These are phyloP conservation scores for Ogataea methylovora DNA, from an alignment of 805 yeast genomes.

Conservation along the genomic window DNA sequence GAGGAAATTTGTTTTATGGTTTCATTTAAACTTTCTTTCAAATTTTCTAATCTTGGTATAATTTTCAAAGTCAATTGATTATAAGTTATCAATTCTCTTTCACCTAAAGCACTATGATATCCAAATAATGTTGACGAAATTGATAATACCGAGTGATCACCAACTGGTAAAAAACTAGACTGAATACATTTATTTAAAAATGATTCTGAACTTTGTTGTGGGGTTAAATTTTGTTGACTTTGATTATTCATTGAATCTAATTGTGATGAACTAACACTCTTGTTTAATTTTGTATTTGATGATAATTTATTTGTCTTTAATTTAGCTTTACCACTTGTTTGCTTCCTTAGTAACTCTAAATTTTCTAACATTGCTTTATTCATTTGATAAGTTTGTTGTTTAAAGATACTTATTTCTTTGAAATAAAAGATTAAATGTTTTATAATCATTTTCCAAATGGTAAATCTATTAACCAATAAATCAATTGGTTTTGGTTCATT, in stretches of 20 bases:
- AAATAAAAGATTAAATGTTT: constrained; percentile 46
- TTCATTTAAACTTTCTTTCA: constrained; percentile 43
- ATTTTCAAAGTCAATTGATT: constrained; percentile 41
- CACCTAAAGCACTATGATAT: constrained; percentile 24
- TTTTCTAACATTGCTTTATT: constrained; percentile 45
- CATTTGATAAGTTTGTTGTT: constrained; percentile 37
- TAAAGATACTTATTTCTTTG: constrained; percentile 41
- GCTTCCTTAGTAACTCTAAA: constrained; percentile 22
- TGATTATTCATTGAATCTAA: background rate
- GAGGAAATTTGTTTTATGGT: constrained; percentile 48
- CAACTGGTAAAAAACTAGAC: constrained; percentile 33
- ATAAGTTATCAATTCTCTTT: constrained; percentile 42
- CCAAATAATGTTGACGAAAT: constrained; percentile 23
- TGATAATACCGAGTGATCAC: constrained; percentile 30
- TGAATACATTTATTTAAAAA: constrained; percentile 38
- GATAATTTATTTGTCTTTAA: no score
- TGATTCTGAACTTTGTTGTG: background rate
- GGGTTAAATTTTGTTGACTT: background rate
- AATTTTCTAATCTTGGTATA: constrained; percentile 48
- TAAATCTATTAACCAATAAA: constrained; percentile 43
- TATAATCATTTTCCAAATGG: constrained; percentile 49
- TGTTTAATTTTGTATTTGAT: constrained; percentile 14
- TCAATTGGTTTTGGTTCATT: constrained; percentile 36
- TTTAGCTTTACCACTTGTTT: constrained; percentile 20
- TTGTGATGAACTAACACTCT: constrained; percentile 11